phyloP scores from a whole-genome alignment of 169 alveolate genomes.

The Cyclospora cayetanensis region DNA sequence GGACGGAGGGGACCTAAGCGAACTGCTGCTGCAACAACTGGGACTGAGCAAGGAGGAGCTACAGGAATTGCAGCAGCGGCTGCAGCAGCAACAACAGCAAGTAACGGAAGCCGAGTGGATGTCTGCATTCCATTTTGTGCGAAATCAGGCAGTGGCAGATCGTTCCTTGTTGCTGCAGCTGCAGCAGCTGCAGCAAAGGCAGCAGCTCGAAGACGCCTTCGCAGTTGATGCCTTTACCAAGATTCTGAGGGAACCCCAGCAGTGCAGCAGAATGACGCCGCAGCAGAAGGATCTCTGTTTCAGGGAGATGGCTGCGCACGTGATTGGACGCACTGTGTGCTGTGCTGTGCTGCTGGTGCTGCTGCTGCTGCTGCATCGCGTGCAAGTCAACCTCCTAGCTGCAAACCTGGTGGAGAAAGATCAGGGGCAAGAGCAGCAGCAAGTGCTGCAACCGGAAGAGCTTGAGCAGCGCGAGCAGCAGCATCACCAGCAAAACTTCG shows the following conservation, averaged over 20 bases:
- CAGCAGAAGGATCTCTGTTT: background rate
- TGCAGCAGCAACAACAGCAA: background rate
- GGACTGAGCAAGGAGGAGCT: constrained; percentile 3
- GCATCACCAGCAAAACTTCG: background rate
- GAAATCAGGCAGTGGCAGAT: background rate
- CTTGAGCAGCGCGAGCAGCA: background rate
- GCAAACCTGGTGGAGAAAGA: background rate
- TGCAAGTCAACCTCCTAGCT: background rate
- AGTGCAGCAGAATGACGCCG: constrained; percentile 2
- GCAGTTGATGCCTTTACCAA: background rate
- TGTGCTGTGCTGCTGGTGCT: constrained; percentile 3
- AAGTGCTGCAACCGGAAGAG: background rate
- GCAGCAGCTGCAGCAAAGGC: constrained; percentile 12
- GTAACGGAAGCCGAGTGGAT: constrained; percentile 5
- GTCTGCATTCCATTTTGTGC: background rate
- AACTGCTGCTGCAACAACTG: background rate
- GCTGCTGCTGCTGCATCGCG: constrained; percentile 36
- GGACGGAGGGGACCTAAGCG: background rate
- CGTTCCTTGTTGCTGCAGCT: background rate
- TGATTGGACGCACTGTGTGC: background rate
- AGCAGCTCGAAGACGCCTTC: background rate
- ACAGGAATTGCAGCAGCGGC: background rate
- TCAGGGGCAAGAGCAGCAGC: background rate
- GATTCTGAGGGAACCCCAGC: constrained; percentile 2
- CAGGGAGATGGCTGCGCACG: background rate